Percentiles rank a stretch among this genome's conserved stretches.
Evolutionary conservation across 2,329 filamentous ascomycete genomes (phyloP).

Genomic region (Fusarium hostae): DNA sequence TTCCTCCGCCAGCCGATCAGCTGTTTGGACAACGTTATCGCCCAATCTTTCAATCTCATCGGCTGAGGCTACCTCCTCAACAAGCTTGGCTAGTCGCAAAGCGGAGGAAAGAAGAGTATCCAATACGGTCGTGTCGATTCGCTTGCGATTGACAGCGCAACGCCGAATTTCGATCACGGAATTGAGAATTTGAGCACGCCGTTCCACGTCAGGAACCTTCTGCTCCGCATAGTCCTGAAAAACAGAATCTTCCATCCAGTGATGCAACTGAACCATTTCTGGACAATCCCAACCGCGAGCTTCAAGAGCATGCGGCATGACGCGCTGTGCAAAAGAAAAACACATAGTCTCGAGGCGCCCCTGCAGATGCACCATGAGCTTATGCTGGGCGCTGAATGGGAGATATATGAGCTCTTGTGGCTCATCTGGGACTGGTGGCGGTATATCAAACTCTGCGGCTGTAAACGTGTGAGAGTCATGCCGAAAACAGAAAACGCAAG

Average conservation of each 20-base stretch:
- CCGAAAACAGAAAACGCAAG: accelerated
- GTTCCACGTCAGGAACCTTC: accelerated
- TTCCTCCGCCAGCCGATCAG: accelerated
- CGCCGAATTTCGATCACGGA: neutral
- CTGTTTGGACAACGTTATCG: accelerated
- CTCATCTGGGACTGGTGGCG: accelerated
- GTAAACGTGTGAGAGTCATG: accelerated
- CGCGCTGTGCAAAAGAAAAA: neutral
- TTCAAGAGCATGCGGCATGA: neutral
- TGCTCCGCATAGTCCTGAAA: accelerated
- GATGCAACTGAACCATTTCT: neutral
- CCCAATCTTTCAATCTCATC: neutral
- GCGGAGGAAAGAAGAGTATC: neutral
- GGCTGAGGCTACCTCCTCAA: accelerated
- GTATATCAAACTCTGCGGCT: neutral
- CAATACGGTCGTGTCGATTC: accelerated
- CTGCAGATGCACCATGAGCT: neutral
- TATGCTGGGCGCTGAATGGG: neutral
- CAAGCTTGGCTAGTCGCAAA: accelerated
- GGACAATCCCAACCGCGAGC: neutral
- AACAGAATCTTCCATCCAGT: accelerated
- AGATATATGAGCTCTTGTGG: neutral
- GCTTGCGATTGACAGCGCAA: neutral
- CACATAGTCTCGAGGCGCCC: neutral
- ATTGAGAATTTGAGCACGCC: accelerated